Evolutionary conservation across 345 rosid genomes (phyloP).

Genomic region (Eutrema japonicum): DNA sequence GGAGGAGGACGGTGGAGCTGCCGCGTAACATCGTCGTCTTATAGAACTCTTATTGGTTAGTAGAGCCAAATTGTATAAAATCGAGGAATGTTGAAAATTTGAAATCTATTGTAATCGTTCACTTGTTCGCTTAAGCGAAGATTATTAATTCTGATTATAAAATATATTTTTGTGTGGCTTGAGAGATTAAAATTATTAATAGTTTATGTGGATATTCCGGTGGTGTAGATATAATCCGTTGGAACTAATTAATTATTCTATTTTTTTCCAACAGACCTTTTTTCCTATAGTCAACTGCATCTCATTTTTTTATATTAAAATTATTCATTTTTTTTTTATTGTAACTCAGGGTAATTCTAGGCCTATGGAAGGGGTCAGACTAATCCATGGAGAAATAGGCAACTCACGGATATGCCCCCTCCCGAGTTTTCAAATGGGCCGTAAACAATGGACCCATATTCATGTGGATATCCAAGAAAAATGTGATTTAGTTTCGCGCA

Average conservation of each 20-base stretch:
- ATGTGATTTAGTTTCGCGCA: no score
- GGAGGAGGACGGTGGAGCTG: conserved; percentile 35
- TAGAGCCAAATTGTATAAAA: conserved; percentile 13
- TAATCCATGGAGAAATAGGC: no score
- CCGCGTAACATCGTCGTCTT: conserved; percentile 24
- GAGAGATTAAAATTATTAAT: not conserved
- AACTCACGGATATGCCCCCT: no score
- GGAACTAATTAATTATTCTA: conserved; percentile 10
- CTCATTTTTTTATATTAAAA: not conserved
- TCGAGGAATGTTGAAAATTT: conserved; percentile 2
- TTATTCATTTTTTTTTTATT: no score
- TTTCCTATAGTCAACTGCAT: not conserved
- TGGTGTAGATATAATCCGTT: conserved; percentile 29
- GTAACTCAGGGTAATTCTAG: no score
- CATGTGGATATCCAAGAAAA: no score
- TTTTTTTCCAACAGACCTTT: not conserved
- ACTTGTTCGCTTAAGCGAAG: conserved; percentile 27
- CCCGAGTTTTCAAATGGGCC: no score
- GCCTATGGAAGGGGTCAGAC: no score
- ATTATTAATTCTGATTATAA: conserved; percentile 1
- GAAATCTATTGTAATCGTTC: conserved; percentile 23
- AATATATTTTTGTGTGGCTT: conserved; percentile 9
- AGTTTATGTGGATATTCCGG: conserved; percentile 40
- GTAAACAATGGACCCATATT: no score
- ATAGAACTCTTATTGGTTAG: conserved; percentile 15